Evolutionary conservation across 306 rosid genomes (phyloP), one percentile per base, ranked within the genome.

Genomic region (Trifolium pratense): DNA sequence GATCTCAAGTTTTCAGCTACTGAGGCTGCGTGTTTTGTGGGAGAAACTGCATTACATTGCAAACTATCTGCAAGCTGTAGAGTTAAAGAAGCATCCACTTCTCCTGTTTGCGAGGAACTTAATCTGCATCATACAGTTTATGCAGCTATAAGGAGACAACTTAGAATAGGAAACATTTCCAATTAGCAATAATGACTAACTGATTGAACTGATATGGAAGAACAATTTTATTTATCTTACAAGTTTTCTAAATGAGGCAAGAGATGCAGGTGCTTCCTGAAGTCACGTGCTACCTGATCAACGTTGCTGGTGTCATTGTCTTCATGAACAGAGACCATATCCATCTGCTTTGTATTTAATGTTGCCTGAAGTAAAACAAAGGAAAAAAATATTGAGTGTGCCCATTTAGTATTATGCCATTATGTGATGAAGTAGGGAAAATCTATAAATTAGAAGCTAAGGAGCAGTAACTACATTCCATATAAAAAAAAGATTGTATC

Each of bases 21-120:
- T 2, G 81, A 91, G 66, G 89, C 87, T 62, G 90, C 96, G 80
- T 86, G 85, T 80, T 85, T 82, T 23, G 90, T 87, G 60, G 89
- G 84, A 64, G 86, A 65, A 82, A 89, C 78, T 55, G 75, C 83
- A 36, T 86, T 80, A 68, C 73, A 70, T 14, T 75, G 85, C 69
- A 83, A 81, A 11, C 70, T 70, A 56, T 84, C 75, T 70, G 70
- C 56, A 71, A 63, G 70, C 76, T 78, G 82, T 56, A 61, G 21
- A 62, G 84, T 71, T 52, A 83, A 66, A 59, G 90, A 31, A 18
- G 82, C 43, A 21, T 66, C 49, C 36, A 60, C 60, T 66, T 75
- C 83, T 65, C 64, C 84, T 36, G 55, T 72, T 81, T 79, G 79
- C 21, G 79, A 60, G 73, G 89, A 86, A 76, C 81, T 75, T 80